Base-by-base conservation (phyloP, 306 rosid genomes). In the Glycyrrhiza uralensis region DNA sequence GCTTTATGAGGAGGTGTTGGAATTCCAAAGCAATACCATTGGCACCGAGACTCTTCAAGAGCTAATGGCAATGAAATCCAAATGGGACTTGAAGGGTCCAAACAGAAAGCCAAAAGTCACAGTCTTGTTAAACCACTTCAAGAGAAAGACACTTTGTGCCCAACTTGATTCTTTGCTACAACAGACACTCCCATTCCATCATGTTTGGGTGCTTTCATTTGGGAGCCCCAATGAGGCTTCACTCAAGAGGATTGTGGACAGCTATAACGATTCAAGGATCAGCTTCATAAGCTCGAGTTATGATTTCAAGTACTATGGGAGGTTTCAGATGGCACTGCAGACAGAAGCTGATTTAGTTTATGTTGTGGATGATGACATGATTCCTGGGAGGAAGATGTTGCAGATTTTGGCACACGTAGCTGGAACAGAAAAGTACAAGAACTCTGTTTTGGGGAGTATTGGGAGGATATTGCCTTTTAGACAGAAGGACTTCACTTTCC, bases 231-330 rank as follows among this genome's bases (percentile, higher is more conserved):
- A 87, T 58, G 97, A 94, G 77, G 55, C 68, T 6, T 91, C 99
- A 0, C 23, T 94, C 6, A 88, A 76, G 66, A 82, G 91, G 73
- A 94, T 94, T 45, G 99, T 94, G 2, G 96, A 91, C 0, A 89
- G 96, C 80, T 94, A 94, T 15, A 94, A 94, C 41, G 88, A 94
- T 29, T 57, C 96, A 6, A 85, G 95, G 61, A 88, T 94, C 35
- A 89, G 96, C 65, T 94, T 94, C 87, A 75, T 94, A 24, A 85
- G 97, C 66, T 94, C 97, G 30, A 86, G 79, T 75, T 91, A 94
- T 45, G 99, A 94, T 75, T 94, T 94, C 83, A 94, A 91, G 87
- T 94, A 94, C 91, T 94, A 94, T 44, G 99, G 99, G 46, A 86
- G 99, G 74, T 94, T 94, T 61, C 99, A 94, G 50, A 87, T 94